phyloP scores from a whole-genome alignment of 2,329 filamentous ascomycete genomes.

The Coleophoma cylindrospora region DNA sequence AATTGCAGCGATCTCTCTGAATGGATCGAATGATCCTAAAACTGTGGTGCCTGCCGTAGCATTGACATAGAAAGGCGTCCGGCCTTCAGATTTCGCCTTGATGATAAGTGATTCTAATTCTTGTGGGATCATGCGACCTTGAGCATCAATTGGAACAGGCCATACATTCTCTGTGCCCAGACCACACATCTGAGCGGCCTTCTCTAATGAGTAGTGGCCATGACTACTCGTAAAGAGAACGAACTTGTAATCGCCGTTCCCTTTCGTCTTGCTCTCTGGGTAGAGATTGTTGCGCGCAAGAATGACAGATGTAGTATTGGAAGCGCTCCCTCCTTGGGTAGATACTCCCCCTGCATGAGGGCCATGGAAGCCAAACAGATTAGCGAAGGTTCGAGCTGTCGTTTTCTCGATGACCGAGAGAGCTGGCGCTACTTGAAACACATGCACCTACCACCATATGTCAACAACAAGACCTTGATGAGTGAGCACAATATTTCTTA shows the following conservation, averaged over 20 bases:
- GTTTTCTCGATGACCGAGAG: conserved; percentile 84
- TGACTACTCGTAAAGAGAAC: conserved; percentile 85
- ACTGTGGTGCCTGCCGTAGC: conserved; percentile 94
- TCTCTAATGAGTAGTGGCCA: conserved; percentile 92
- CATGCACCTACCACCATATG: conserved; percentile 56
- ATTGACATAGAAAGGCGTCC: conserved; percentile 91
- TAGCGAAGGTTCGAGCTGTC: conserved; percentile 67
- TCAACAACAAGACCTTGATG: conserved; percentile 5
- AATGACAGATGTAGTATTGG: conserved; percentile 80
- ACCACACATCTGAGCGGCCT: conserved; percentile 87
- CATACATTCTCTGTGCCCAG: conserved; percentile 73
- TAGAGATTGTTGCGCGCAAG: conserved; percentile 84
- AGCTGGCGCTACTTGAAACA: conserved; percentile 90
- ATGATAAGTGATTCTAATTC: conserved; percentile 60
- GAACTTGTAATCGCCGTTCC: conserved; percentile 62
- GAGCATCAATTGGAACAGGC: conserved; percentile 65
- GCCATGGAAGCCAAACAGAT: conserved; percentile 70
- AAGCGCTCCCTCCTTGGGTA: conserved; percentile 75
- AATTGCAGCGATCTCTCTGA: conserved; percentile 63
- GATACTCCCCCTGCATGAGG: conserved; percentile 63
- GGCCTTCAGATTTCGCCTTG: conserved; percentile 58
- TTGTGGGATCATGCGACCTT: conserved; percentile 65
- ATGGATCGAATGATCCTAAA: conserved; percentile 81
- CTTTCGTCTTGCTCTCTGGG: conserved; percentile 68
- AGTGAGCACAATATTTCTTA: conserved; percentile 30